phyloP scores from a whole-genome alignment of 2,329 filamentous ascomycete genomes.

The Metarhizium robertsii region DNA sequence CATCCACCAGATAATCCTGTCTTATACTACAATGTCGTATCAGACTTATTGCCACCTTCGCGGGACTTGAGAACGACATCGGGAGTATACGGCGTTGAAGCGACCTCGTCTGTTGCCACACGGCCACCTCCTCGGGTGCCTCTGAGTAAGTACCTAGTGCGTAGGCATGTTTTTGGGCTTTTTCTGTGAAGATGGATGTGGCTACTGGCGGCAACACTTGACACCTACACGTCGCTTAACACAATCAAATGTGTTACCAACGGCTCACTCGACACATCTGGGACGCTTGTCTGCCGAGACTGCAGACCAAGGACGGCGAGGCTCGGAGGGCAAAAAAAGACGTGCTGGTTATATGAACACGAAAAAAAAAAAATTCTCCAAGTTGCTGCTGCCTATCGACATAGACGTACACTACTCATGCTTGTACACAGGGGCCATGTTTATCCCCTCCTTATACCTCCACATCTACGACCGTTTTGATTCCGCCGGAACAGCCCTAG shows the following conservation, averaged over 20 bases:
- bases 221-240: not conserved
- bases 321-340: too few species aligned
- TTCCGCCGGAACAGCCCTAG: not conserved
- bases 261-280: too few species aligned
- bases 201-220: not conserved
- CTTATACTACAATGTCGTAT: fast-evolving
- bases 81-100: too few species aligned
- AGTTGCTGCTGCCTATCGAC: not conserved
- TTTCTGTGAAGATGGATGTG: not conserved
- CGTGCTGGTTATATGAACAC: too few species aligned
- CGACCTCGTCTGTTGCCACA: too few species aligned
- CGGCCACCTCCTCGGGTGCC: too few species aligned
- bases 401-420: slow-evolving; percentile 9
- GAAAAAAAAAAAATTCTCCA: too few species aligned
- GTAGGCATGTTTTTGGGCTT: not conserved
- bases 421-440: slow-evolving; percentile 5
- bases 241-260: not conserved
- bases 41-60: too few species aligned
- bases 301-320: not conserved
- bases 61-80: too few species aligned
- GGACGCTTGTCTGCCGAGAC: too few species aligned
- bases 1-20: too few species aligned
- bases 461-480: not conserved
- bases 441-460: slow-evolving; percentile 1
- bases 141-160: too few species aligned